Evolutionary conservation across 805 yeast genomes (phyloP), one percentile per base, ranked within the genome.

Genomic region (Zygosaccharomyces gambellarensis): DNA sequence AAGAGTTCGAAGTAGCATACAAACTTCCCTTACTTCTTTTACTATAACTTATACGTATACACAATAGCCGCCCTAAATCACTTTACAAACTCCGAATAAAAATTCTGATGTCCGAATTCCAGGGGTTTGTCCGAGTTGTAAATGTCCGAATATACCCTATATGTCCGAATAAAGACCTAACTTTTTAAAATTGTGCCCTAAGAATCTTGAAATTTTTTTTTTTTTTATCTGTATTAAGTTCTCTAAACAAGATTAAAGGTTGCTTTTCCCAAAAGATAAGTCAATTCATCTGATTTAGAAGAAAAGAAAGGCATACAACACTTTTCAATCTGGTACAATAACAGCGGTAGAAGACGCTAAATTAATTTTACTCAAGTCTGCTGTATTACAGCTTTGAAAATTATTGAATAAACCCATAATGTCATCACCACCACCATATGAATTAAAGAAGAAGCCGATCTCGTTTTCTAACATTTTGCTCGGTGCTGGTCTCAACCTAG

Each of bases 401-500:
- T 34, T 17, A 8, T 25, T 25, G 28, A 25, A 25, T 25, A 25
- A 25, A 25, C 28, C 28, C n/a, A 46, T 42, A 14, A 34, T 34
- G 38, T 34, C 38, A 48, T 48, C 54, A 17, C 44, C 49, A 47
- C 54, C 53, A 36, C 56, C 58, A 36, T 50, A 43, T 21, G 58
- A 53, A 41, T 65, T 83, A 48, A 76, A 89, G 68, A 90, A 89
- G 74, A 92, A 89, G 70, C 92, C 95, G 46, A 78, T 94, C 60
- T 84, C 85, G 54, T 85, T 87, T 70, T 81, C 96, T 61, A 92
- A 92, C 75, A 87, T 94, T 69, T 78, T 89, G 48, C 77, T 94
- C 50, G 98, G 98, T 55, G 97, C 97, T 0, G 96, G 90, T 34
- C 78, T 94, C 58, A 92, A 92, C 74, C 65, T 92, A 76, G 87